Base-by-base conservation (phyloP, 805 yeast genomes). In the Saturnispora halmiae region DNA sequence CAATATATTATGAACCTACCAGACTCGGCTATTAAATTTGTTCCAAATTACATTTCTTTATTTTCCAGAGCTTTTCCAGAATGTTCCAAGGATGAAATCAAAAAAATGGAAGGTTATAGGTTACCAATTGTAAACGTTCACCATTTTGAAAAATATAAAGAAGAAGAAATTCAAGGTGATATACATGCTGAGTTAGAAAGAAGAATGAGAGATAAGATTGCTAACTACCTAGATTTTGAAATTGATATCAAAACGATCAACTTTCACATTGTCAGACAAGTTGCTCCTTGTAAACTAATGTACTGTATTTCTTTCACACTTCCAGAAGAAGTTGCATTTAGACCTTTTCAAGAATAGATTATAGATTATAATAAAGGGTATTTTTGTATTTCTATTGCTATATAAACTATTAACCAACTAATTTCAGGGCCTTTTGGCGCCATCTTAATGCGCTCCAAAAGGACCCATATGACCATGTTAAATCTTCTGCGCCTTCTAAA, bases 211-310 rank as follows among this genome's bases (percentile, higher is more conserved):
- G 45, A 53, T n/a, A 72, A 76, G 40, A 69, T 73, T 16, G 55
- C 65, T 22, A 59, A 67, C 1, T 61, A 75, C 3, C 58, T 81
- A 28, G 65, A 67, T 2, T 69, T 54, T 51, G 65, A 72, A 0
- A 61, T 75, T 7, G 70, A 75, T 0, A 63, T 75, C 11, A 67
- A 67, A 3, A 56, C 63, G 0, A 60, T 82, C 29, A 54, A 61
- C 0, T 82, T 90, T 61, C 97, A 90, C 54, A 64, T 81, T 48
- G 98, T 92, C 8, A 76, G 99, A 56, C 80, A 79, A 57, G 98
- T 92, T 6, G 90, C 98, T 1, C 98, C 98, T 4, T 85, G 96
- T 5, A 92, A 92, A 56, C 90, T 90, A 26, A 92, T 92, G 98
- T 88, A 75, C 57, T 86, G 96, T 61, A 82, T 86, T 3, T 68